Evolutionary conservation across 73 alveolate genomes (phyloP).

Genomic region (Tetrahymena thermophila): DNA sequence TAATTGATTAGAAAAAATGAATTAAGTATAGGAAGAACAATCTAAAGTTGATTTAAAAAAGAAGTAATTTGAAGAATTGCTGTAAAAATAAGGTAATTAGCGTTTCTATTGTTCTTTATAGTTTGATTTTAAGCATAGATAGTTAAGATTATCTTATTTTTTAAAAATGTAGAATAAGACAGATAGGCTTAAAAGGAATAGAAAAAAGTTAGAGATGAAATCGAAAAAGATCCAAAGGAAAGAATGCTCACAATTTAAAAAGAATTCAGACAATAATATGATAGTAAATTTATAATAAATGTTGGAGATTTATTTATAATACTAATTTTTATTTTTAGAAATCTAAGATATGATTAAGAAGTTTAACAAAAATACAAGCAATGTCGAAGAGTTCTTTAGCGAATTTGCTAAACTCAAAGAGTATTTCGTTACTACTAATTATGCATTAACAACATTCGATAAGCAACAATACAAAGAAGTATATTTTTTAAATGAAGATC

Average conservation of each 20-base stretch:
- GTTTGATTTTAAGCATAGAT: not conserved
- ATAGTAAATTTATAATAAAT: not conserved
- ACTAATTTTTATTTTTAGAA: not conserved
- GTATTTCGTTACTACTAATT: constrained; percentile 23
- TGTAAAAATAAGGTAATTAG: not conserved
- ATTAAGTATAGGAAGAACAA: not conserved
- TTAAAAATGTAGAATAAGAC: not conserved
- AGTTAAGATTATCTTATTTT: not conserved
- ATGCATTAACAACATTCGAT: constrained; percentile 38
- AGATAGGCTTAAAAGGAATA: not conserved
- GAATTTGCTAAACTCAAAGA: constrained; percentile 8
- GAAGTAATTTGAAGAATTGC: not conserved
- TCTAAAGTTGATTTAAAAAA: not conserved
- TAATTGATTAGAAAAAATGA: not conserved
- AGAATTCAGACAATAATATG: constrained; percentile 22
- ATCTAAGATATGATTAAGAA: constrained; percentile 13
- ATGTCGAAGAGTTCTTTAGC: constrained; percentile 1
- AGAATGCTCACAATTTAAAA: constrained; percentile 20
- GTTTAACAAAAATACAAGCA: constrained; percentile 1
- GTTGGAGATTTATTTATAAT: not conserved
- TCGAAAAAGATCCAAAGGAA: constrained; percentile 37
- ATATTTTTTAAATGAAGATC: not conserved
- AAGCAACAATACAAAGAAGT: constrained; percentile 40
- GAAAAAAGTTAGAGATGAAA: not conserved
- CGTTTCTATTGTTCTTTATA: not conserved